phyloP scores from a whole-genome alignment of 371 early-diverging fungal species.

The Batkoa obscura region DNA sequence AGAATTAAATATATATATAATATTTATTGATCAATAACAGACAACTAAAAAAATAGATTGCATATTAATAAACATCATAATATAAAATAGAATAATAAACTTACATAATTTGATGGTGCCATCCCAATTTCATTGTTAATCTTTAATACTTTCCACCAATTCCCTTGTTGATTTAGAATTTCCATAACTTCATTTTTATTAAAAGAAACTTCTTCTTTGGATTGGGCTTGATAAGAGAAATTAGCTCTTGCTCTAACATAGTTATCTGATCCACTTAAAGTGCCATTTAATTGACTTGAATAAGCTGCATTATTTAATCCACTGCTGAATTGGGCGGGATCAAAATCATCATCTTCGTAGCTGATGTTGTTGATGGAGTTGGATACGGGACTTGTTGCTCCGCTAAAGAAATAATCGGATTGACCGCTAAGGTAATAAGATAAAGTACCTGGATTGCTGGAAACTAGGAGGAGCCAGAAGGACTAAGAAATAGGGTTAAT shows the following conservation, averaged over 20 bases:
- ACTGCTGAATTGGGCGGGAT: no score
- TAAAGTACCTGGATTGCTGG: background rate
- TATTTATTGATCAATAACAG: no score
- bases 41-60: no score
- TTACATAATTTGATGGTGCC: slow-evolving; percentile 73
- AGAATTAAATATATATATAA: no score
- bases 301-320: background rate
- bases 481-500: no score
- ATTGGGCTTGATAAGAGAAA: slow-evolving; percentile 17
- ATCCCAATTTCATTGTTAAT: slow-evolving; percentile 68
- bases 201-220: slow-evolving; percentile 81
- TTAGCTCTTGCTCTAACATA: background rate
- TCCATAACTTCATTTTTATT: slow-evolving; percentile 70
- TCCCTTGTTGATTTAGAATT: slow-evolving; percentile 74
- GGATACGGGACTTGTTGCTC: no score
- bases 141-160: slow-evolving; percentile 89
- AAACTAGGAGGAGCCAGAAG: slow-evolving; percentile 3
- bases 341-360: background rate
- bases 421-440: slow-evolving; percentile 2
- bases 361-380: background rate
- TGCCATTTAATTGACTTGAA: no score
- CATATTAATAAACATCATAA: no score
- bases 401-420: no score
- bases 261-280: no score
- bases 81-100: background rate